Evolutionary conservation across 208 protist genomes (phyloP).

Genomic region (Tritrichomonas foetus): DNA sequence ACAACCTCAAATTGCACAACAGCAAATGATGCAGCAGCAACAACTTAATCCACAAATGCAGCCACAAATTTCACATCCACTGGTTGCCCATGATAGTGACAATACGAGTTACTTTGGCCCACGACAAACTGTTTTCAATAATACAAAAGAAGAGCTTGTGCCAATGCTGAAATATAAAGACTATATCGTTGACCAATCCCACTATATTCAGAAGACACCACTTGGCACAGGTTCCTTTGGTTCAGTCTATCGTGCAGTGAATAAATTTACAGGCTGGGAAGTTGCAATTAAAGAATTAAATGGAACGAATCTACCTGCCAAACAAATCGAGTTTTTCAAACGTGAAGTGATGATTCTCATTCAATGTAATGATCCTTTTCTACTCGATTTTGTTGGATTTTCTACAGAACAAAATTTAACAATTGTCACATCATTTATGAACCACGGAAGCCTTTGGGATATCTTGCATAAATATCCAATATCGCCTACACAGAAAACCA

Average conservation of each 20-base stretch:
- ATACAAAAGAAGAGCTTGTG: neutral
- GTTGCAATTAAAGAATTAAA: neutral
- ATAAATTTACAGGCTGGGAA: neutral
- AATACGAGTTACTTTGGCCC: too few relatives aligned
- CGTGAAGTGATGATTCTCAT: neutral
- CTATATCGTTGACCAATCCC: neutral
- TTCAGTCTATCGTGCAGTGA: neutral
- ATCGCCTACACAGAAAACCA: slow-evolving; percentile 2
- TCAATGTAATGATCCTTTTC: neutral
- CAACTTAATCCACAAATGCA: too few relatives aligned
- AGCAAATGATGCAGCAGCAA: too few relatives aligned
- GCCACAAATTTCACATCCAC: too few relatives aligned
- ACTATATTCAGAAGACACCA: neutral
- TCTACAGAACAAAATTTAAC: neutral
- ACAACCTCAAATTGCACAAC: too few relatives aligned
- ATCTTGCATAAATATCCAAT: neutral
- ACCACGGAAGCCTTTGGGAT: neutral
- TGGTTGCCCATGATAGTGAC: too few relatives aligned
- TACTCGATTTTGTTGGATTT: neutral
- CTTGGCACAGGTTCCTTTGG: neutral
- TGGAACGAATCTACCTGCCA: neutral
- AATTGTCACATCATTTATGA: neutral
- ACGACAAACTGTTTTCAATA: too few relatives aligned
- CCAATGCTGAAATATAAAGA: neutral
- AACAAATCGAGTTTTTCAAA: neutral